Evolutionary conservation across 768 basidiomycete species (phyloP), one percentile per base, ranked within the genome.

Genomic region (Harrya chromipes): DNA sequence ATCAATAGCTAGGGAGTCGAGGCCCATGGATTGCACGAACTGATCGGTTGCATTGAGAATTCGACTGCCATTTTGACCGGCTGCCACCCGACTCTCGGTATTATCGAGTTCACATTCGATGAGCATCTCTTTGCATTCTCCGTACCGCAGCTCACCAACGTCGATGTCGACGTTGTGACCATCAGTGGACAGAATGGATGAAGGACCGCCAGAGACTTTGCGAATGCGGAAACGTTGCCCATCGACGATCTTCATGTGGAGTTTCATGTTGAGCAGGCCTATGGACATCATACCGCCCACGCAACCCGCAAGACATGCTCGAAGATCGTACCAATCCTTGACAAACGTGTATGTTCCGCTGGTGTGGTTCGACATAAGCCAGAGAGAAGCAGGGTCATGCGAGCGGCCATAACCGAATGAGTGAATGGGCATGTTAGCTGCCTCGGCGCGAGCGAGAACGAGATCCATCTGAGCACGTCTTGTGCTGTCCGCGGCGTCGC

Each of bases 281-380:
- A 98, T 94, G 24, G 89, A 91, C 85, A 97, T 89, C 84, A 98
- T 87, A 1, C 94, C 95, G 6, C 95, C 97, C 14, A 98, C 78
- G 63, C 92, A 93, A 5, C 97, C 97, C 6, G 94, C 92, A 27
- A 99, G 78, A 54, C 93, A 89, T 60, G 88, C 85, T 20, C 90
- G 84, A 26, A 98, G 83, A 67, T 97, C 91, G 66, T 97, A 94
- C 89, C 94, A 97, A 64, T 97, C 95, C 70, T 90, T 90, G 53
- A 97, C 93, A 60, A 97, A 99, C 4, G 94, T 97, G 72, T 98
- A 98, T 24, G 94, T 97, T 21, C 97, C 97, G 55, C 83, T 83
- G 3, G 97, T 97, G 67, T 98, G 94, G 68, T 97, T 98, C 10
- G 94, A 97, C 80, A 99, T 94, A 40, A 98, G 83, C 97, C 97